Evolutionary conservation across 495 filamentous ascomycete species (phyloP), one percentile per base, ranked within the genome.

Genomic region (Hypoxylon subgilvum): DNA sequence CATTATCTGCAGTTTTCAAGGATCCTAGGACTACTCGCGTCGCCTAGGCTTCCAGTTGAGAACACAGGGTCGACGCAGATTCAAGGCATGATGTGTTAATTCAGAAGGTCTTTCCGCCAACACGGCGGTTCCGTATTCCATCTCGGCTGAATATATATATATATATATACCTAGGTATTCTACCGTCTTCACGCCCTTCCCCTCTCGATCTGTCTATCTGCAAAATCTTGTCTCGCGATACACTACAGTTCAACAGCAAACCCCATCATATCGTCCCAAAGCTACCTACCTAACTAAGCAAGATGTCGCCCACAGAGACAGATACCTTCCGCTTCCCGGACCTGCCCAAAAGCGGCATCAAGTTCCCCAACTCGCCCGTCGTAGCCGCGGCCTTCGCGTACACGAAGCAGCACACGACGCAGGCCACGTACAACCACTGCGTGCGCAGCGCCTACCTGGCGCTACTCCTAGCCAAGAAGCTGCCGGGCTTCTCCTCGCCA

Each of bases 401-500:
- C 41, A 69, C 73, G 32, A 69, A 70, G 22, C 35, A 59, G 1
- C 68, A 78, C 66, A 53, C 61, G 7, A 63, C 54, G 18, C 61
- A 72, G 12, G 36, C 60, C 16, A 52, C 67, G 3, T 82, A 74
- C 71, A 80, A 82, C 61, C 81, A 83, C 61, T 63, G 77, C 63
- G 68, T 78, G 48, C 76, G 81, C 18, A 68, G 70, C 22, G 77
- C 68, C 61, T 73, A 79, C 50, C 76, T 74, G 58, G 75, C 76
- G 17, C 44, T 70, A 12, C 43, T 75, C 19, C 73, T 81, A 31
- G 60, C 72, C 32, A 42, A 55, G 36, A 68, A 76, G 43, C 63
- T 74, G 13, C 68, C 71, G 1, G 49, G 47, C 4, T 65, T 75
- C 18, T 17, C 39, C 19, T 4, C 14, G 4, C 34, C 40, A 13